Base-by-base conservation (phyloP, 192 early-diverging fungal species). In the Glomus cerebriforme region DNA sequence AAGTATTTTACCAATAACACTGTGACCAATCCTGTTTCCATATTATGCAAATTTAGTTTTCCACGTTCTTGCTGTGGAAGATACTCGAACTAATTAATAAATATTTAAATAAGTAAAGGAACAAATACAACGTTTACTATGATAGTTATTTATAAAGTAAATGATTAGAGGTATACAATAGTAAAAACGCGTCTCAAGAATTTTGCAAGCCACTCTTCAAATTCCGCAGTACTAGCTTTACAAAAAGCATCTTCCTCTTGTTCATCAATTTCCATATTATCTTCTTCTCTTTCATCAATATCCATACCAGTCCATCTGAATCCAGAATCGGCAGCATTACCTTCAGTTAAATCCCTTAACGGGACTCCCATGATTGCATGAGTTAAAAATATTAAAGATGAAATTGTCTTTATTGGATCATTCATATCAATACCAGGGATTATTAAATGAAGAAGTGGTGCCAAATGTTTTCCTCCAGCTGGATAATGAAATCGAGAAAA, bases 341-440 rank as follows among this genome's bases (percentile, higher is more conserved):
- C 70, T 70, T 87, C 86, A 3, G 91, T 91, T 64, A 92, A 58
- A 79, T 96, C 94, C 24, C 83, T 75, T 7, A 96, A 75, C 0
- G 94, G 92, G 2, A 94, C 88, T 34, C 83, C 87, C 81, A 91
- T 83, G 10, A 92, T 60, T 29, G 91, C 88, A 68, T 87, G 86
- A 10, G 86, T 87, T 32, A 96, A 85, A 82, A 95, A 96, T 59
- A 91, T 78, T 10, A 96, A 75, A 3, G 94, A 86, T 19, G 87
- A 85, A 35, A 87, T 89, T 5, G 96, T 91, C 82, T 98, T 99
- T 39, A 82, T 87, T 1, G 93, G 90, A 73, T 99, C 97, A 82
- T 99, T 99, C 80, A 96, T 85, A 79, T 99, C 96, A 35, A 99
- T 94, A 31, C 96, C 97, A 0, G 96, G 96, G 15, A 96, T 89